Evolutionary conservation across 352 stramenopile genomes (phyloP).

Genomic region (Poterioochromonas sp.): DNA sequence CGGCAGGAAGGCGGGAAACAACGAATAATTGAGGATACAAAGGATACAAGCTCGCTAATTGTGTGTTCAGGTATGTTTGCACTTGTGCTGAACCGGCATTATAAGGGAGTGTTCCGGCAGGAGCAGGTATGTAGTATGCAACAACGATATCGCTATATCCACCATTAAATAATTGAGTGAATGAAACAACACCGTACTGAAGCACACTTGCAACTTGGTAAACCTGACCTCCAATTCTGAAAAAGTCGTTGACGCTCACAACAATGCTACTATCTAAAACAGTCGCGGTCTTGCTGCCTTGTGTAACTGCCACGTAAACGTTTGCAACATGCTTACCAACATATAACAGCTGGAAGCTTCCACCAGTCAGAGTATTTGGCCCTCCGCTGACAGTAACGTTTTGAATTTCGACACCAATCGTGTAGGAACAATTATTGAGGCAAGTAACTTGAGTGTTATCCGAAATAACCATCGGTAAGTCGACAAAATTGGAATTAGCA

Average conservation of each 20-base stretch:
- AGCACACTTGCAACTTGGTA: constrained; percentile 47
- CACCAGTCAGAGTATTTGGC: constrained; percentile 49
- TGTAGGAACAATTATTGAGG: constrained; percentile 60
- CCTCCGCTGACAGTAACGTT: constrained; percentile 59
- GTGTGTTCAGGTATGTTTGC: constrained; percentile 56
- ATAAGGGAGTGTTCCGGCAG: constrained; percentile 57
- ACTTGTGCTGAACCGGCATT: constrained; percentile 55
- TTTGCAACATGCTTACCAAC: constrained; percentile 48
- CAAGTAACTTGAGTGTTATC: constrained; percentile 34
- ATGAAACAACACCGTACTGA: not conserved
- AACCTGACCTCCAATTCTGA: constrained; percentile 47
- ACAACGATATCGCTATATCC: constrained; percentile 34
- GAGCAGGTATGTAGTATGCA: constrained; percentile 48
- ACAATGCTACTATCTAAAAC: constrained; percentile 39
- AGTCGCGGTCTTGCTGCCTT: constrained; percentile 37
- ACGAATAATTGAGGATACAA: constrained; percentile 52
- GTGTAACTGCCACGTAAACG: constrained; percentile 42
- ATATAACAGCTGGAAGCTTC: constrained; percentile 63
- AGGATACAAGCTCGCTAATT: constrained; percentile 52
- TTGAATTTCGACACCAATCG: constrained; percentile 79
- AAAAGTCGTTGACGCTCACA: constrained; percentile 45
- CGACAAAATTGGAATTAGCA: not conserved
- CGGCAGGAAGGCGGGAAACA: constrained; percentile 53
- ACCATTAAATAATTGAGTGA: constrained; percentile 10
- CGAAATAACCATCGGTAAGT: constrained; percentile 31